phyloP scores from a whole-genome alignment of 2,329 filamentous ascomycete genomes.

The Colletotrichum sp. region DNA sequence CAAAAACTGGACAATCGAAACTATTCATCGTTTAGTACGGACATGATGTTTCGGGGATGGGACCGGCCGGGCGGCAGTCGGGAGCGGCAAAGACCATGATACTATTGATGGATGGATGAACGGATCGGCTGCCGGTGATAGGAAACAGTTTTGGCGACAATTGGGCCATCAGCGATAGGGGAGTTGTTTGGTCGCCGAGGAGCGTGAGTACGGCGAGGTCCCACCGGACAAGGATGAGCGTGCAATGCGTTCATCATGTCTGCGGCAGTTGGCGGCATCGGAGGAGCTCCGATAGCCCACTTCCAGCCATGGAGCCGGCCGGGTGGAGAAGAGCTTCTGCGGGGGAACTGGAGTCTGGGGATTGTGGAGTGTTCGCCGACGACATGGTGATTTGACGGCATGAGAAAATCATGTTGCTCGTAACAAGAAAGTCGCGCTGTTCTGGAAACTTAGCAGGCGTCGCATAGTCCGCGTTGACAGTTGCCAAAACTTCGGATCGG shows the following conservation, averaged over 20 bases:
- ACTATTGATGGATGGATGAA: neutral
- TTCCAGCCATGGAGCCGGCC: neutral
- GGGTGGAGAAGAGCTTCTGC: neutral
- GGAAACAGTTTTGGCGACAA: neutral
- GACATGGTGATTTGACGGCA: neutral
- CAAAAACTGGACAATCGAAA: neutral
- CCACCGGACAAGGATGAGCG: neutral
- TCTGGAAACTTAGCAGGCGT: neutral
- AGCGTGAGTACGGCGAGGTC: neutral
- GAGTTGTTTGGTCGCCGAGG: neutral
- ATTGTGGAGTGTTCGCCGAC: neutral
- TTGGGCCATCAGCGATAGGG: neutral
- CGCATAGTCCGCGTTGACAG: neutral
- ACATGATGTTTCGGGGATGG: neutral
- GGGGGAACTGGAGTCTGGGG: neutral
- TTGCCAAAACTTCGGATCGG: neutral
- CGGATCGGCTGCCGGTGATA: conserved; percentile 8
- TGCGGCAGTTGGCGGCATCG: neutral
- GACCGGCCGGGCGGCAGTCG: conserved; percentile 7
- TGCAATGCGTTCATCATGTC: neutral
- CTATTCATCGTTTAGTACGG: neutral
- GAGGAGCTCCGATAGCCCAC: neutral
- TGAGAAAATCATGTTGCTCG: neutral
- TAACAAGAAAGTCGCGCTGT: neutral
- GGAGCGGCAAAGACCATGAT: neutral